phyloP scores from a whole-genome alignment of 1,139 yeast genomes.

The Williopsis jadinii region DNA sequence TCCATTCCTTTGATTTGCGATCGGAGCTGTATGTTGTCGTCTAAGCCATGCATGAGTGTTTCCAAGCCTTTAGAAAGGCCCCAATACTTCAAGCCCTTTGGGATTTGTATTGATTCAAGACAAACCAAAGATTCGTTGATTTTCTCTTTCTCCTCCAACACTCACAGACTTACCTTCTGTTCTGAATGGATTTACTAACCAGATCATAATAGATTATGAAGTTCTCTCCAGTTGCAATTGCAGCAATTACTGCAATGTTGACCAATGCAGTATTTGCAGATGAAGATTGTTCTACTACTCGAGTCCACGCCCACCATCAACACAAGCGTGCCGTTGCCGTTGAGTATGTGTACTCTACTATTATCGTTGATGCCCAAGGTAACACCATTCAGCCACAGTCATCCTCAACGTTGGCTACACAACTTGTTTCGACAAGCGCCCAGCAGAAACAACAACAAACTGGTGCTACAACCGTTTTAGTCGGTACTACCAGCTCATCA shows the following conservation, averaged over 20 bases:
- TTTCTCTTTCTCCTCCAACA: too few species aligned
- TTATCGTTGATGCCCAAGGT: constrained; percentile 67
- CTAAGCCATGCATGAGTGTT: too few species aligned
- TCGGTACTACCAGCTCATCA: constrained; percentile 3
- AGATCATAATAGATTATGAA: constrained; percentile 24
- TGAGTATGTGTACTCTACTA: constrained; percentile 74
- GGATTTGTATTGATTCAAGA: too few species aligned
- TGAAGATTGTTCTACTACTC: constrained; percentile 24
- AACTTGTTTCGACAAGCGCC: constrained; percentile 2
- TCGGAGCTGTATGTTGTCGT: too few species aligned
- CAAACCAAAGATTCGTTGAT: too few species aligned
- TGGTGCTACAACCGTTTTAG: constrained; percentile 3
- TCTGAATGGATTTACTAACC: neutral
- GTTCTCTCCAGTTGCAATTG: constrained; percentile 25
- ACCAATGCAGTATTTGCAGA: constrained; percentile 19
- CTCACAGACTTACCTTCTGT: neutral
- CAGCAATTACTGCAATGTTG: constrained; percentile 23
- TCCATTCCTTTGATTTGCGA: too few species aligned
- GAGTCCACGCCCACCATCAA: constrained; percentile 51
- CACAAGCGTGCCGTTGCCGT: constrained; percentile 76
- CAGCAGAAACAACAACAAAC: neutral
- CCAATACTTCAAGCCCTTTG: too few species aligned
- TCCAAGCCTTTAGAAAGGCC: too few species aligned
- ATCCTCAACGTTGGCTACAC: constrained; percentile 6
- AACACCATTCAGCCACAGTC: constrained; percentile 11